Base-by-base conservation (phyloP, 129 eudicot genomes). In the Flaveria sonorensis region DNA sequence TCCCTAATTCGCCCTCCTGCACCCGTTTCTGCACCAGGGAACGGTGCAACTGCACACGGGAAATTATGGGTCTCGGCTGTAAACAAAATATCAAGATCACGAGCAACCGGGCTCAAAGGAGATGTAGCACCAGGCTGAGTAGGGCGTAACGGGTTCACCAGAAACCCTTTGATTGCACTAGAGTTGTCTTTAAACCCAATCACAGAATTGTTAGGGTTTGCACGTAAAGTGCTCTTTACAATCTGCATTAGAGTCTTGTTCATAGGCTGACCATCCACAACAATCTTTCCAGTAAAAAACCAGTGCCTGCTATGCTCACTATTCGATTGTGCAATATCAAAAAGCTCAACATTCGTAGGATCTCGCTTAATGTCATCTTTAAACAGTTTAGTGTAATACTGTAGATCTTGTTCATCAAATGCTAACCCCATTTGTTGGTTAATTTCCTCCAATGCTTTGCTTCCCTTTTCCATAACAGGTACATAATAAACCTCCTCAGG, bases 41-140 rank as follows among this genome's bases (percentile, higher is more conserved):
- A 93, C 3, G 98, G 98, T 62, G 98, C 98, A 74, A 93, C 98
- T 0, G 98, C 98, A 73, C 98, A 93, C 16, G 98, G 98, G 71
- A 93, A 90, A 83, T 93, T 93, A 81, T 90, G 98, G 10, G 98
- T 93, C 82, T 90, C 98, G 7, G 97, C 98, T 19, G 98, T 93
- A 68, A 90, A 93, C 75, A 93, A 64, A 55, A 93, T 88, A 75
- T 90, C 96, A 67, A 93, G 96, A 53, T 85, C 91, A 68, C 85
- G 86, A 8, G 79, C 32, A 82, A 61, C 71, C 45, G 81, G 63
- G 69, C 69, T 84, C 28, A 90, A 75, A 0, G 92, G 89, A 77
- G 91, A 90, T 11, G 93, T 90, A 5, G 61, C 82, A 63, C 98
- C 97, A 11, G 97, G 98, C 66, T 82, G 64, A 47, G 72, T 51